phyloP scores from a whole-genome alignment of 805 yeast species.

The Lipomyces yamanashiensis region DNA sequence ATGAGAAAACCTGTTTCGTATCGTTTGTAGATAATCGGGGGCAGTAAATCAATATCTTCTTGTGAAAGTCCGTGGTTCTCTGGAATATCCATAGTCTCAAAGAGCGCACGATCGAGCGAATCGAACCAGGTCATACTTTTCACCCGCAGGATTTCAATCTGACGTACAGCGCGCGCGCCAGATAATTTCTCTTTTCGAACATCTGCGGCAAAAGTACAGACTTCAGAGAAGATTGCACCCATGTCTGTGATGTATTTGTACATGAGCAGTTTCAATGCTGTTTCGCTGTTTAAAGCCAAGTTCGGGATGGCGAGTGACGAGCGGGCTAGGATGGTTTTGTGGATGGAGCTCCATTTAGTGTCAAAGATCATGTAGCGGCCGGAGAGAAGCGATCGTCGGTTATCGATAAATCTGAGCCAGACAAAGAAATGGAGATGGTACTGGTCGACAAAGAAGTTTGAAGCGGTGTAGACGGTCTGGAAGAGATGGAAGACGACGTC shows the following conservation, averaged over 20 bases:
- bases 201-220: constrained; percentile 22
- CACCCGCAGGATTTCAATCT: constrained; percentile 23
- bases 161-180: constrained; percentile 5
- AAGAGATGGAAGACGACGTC: constrained; percentile 27
- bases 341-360: constrained; percentile 13
- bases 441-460: constrained; percentile 20
- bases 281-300: background rate
- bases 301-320: background rate
- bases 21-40: constrained; percentile 28
- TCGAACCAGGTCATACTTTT: constrained; percentile 25
- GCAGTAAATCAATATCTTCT: constrained; percentile 21
- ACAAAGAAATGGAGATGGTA: constrained; percentile 20
- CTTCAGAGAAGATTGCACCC: constrained; percentile 20
- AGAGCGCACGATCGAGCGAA: constrained; percentile 20
- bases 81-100: constrained; percentile 22
- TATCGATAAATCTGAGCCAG: constrained; percentile 31
- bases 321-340: constrained; percentile 12
- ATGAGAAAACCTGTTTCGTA: constrained; percentile 21
- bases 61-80: constrained; percentile 4
- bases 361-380: constrained; percentile 21
- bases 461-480: constrained; percentile 14
- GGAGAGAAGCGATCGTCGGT: constrained; percentile 25
- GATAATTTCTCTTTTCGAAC: constrained; percentile 13
- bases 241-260: constrained; percentile 11
- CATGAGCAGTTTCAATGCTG: background rate